Evolutionary conservation across 352 stramenopile species (phyloP), one percentile per base, ranked within the genome.

Genomic region (Phytophthora megakarya): DNA sequence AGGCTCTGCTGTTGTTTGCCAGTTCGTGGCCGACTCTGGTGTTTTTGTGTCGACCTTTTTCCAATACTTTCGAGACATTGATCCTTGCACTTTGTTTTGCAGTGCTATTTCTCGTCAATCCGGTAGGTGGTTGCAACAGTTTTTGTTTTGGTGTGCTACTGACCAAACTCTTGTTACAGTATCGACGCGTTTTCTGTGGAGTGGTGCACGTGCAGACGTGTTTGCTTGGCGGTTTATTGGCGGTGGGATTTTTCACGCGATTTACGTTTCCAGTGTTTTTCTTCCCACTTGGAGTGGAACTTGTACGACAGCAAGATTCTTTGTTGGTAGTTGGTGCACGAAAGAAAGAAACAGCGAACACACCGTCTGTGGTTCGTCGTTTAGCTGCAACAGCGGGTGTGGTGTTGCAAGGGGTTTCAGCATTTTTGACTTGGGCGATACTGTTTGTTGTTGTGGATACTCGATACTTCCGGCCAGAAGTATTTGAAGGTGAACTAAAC

Each of bases 231-330:
- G 73, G 61, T 55, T 65, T 91, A n/a, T 61, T 92, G 19, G 85
- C 82, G 0, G 2, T 90, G 7, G 88, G 82, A 26, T 76, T 91
- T 46, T 96, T 95, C 64, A 89, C 79, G 23, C 72, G 87, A 18
- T 92, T 96, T 69, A 93, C 86, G 9, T 96, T 95, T 61, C 65
- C 77, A 13, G 67, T 88, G 44, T 96, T 95, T 70, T 94, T 92
- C 70, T 73, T 92, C 32, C 83, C 86, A 0, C 42, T 94, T 35
- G 84, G 81, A 5, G 7, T 94, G 30, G 77, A 91, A 43, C 74
- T 94, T 11, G 75, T 87, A 8, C 75, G 72, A 12, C 70, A 73
- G 6, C 82, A 91, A 49, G 81, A 93, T 49, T 55, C 55, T 1
- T 51, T 81, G 12, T 33, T 84, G 0, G 45, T 69, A 1, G n/a